phyloP scores from a whole-genome alignment of 495 filamentous ascomycete species.

The Rhizodiscina lignyota region DNA sequence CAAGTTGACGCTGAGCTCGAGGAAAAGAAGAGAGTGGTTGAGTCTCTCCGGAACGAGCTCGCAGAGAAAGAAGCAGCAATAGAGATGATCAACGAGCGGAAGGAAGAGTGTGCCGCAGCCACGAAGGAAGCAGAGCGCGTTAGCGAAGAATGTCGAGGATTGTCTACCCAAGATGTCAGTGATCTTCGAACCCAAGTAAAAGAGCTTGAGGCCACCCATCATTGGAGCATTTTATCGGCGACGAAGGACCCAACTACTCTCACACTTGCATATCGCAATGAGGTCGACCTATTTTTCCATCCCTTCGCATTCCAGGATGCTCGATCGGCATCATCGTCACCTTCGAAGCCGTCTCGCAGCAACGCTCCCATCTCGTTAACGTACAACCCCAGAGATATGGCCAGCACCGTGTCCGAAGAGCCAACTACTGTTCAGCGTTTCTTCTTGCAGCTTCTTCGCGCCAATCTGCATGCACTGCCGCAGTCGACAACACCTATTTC shows the following conservation, averaged over 20 bases:
- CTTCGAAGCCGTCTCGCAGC: neutral
- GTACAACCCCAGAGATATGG: constrained; percentile 23
- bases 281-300: constrained; percentile 66
- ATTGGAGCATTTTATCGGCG: constrained; percentile 62
- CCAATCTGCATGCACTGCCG: constrained; percentile 34
- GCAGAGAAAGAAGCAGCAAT: constrained; percentile 45
- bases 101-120: constrained; percentile 48
- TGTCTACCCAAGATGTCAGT: constrained; percentile 64
- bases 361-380: constrained; percentile 29
- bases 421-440: constrained; percentile 44
- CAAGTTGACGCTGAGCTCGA: constrained; percentile 49
- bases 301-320: constrained; percentile 36
- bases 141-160: constrained; percentile 74
- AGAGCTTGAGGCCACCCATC: constrained; percentile 47
- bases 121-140: constrained; percentile 74
- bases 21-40: constrained; percentile 46
- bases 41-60: constrained; percentile 44
- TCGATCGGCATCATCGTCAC: too few relatives aligned
- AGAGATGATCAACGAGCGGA: constrained; percentile 40
- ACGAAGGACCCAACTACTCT: constrained; percentile 33
- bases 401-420: constrained; percentile 16
- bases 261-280: constrained; percentile 61
- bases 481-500: constrained; percentile 32
- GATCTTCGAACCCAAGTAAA: constrained; percentile 50
- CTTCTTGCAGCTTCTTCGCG: constrained; percentile 48